phyloP scores from a whole-genome alignment of 805 yeast genomes.

The Candida silvatica region DNA sequence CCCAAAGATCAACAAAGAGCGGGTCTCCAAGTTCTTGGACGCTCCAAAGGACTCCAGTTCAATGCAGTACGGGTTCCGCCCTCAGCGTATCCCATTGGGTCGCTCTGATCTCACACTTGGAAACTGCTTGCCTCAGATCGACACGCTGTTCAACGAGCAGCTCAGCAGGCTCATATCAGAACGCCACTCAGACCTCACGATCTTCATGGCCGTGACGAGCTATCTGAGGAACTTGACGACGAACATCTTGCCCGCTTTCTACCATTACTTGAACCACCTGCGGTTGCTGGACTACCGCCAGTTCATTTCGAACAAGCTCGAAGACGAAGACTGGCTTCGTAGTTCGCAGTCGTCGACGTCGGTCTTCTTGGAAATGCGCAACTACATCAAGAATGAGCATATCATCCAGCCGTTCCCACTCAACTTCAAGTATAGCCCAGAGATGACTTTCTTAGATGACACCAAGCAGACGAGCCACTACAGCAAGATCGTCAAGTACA shows the following conservation, averaged over 20 bases:
- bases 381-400: constrained; percentile 16
- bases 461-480: constrained; percentile 11
- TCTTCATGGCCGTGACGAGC: constrained; percentile 15
- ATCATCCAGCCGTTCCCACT: constrained; percentile 21
- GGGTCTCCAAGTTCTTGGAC: constrained; percentile 7
- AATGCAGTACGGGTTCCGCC: constrained; percentile 17
- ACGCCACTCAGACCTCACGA: constrained; percentile 23
- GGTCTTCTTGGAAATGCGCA: constrained; percentile 11
- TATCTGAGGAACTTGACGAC: constrained; percentile 16
- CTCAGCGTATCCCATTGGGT: constrained; percentile 3
- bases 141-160: constrained; percentile 11
- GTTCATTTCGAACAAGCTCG: constrained; percentile 13
- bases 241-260: constrained; percentile 17
- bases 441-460: constrained; percentile 12
- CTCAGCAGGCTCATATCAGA: constrained; percentile 12
- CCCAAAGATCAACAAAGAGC: constrained; percentile 6
- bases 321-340: constrained; percentile 15
- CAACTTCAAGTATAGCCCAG: constrained; percentile 15
- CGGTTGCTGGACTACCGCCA: constrained; percentile 14
- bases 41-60: constrained; percentile 12
- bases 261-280: constrained; percentile 10
- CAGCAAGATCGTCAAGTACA: constrained; percentile 12
- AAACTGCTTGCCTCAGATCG: constrained; percentile 12
- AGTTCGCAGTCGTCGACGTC: constrained; percentile 5
- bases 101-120: background rate